phyloP scores from a whole-genome alignment of 1,284 basidiomycete genomes.

The Rhizoctonia solani region DNA sequence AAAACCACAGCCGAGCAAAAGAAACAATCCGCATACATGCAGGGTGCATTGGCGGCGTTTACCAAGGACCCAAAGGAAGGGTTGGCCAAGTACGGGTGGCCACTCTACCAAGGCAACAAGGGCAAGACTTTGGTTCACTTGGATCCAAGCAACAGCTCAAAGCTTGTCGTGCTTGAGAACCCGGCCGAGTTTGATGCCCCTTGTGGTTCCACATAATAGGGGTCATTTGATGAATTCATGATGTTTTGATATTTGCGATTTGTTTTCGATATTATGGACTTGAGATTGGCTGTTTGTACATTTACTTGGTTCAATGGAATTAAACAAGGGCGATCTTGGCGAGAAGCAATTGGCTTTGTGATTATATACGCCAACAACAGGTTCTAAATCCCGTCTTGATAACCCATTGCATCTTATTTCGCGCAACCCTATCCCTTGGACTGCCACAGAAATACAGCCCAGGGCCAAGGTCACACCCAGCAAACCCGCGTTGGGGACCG shows the following conservation, averaged over 20 bases:
- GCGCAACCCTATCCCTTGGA: no score
- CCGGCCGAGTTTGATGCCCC: slow-evolving; percentile 24
- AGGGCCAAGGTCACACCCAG: no score
- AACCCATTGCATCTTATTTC: no score
- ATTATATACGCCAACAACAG: no score
- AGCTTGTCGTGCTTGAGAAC: slow-evolving; percentile 28
- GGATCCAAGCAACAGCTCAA: slow-evolving; percentile 23
- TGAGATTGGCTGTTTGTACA: no score
- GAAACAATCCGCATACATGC: slow-evolving; percentile 32
- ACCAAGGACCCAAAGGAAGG: slow-evolving; percentile 19
- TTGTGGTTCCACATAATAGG: background rate
- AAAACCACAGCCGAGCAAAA: slow-evolving; percentile 10
- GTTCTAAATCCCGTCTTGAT: no score
- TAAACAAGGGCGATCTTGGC: no score
- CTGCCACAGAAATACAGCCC: no score
- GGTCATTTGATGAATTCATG: background rate
- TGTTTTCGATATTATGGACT: no score
- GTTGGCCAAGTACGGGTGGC: slow-evolving; percentile 30
- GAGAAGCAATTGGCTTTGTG: no score
- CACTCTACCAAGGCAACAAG: background rate
- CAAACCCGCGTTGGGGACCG: no score
- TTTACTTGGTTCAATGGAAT: no score
- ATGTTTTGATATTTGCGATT: background rate
- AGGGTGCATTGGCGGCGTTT: slow-evolving; percentile 31
- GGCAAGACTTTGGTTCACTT: slow-evolving; percentile 28